Percentiles rank a stretch among this genome's conserved stretches.
These are phyloP conservation scores for Moelleriella libera DNA, from an alignment of 2,329 filamentous ascomycete genomes.

Conservation along the genomic window DNA sequence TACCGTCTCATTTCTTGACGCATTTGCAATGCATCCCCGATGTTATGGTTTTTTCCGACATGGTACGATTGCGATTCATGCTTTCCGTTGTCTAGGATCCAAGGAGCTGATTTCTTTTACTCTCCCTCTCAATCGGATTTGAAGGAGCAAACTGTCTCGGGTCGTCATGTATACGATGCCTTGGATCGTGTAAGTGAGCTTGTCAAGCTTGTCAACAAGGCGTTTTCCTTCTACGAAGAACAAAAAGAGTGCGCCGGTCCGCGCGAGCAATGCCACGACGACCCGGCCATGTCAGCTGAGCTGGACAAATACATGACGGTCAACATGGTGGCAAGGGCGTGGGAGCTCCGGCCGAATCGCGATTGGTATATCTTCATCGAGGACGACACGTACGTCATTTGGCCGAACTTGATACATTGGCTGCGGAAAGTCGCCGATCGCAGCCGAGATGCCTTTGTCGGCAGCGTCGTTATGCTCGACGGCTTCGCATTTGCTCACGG, in stretches of 20 bases:
- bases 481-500: constrained; percentile 38
- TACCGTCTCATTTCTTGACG: constrained; percentile 42
- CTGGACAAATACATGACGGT: constrained; percentile 50
- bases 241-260: constrained; percentile 31
- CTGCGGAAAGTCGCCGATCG: constrained; percentile 27
- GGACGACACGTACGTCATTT: constrained; percentile 43
- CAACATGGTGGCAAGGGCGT: constrained; percentile 41
- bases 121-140: neutral
- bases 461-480: constrained; percentile 32
- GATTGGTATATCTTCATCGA: constrained; percentile 49
- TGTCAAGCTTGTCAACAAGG: constrained; percentile 21
- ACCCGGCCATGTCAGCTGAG: constrained; percentile 28
- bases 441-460: constrained; percentile 31
- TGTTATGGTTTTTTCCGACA: constrained; percentile 42
- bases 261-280: constrained; percentile 26
- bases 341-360: constrained; percentile 33
- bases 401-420: constrained; percentile 37
- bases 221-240: constrained; percentile 31
- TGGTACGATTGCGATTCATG: constrained; percentile 13
- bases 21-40: constrained; percentile 38
- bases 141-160: constrained; percentile 34
- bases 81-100: too few species aligned
- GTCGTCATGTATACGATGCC: constrained; percentile 26
- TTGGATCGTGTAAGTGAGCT: constrained; percentile 23
- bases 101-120: neutral